Percentiles rank a stretch among this genome's conserved stretches.
Evolutionary conservation across 257 asterid species (phyloP).

Genomic region (Knoxia roxburghii): DNA sequence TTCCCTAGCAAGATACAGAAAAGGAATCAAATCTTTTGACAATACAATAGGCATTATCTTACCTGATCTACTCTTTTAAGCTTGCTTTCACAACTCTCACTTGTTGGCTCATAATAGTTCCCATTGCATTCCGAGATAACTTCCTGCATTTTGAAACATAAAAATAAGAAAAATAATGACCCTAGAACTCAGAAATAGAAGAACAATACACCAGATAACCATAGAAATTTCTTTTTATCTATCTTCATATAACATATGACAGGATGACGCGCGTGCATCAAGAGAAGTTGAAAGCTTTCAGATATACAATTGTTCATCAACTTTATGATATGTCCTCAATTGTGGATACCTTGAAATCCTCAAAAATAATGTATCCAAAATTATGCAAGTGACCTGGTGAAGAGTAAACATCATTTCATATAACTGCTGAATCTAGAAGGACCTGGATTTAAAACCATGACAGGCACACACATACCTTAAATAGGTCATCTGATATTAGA

Average conservation of each 20-base stretch:
- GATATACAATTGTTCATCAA: background rate
- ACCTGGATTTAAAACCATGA: background rate
- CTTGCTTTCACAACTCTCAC: slow-evolving; percentile 41
- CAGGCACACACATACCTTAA: slow-evolving; percentile 41
- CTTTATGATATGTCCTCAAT: background rate
- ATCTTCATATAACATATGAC: background rate
- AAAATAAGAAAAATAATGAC: background rate
- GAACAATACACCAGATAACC: background rate
- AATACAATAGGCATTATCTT: slow-evolving; percentile 18
- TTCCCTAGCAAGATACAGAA: background rate
- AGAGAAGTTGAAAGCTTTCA: background rate
- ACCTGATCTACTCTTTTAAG: slow-evolving; percentile 57
- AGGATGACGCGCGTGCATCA: background rate
- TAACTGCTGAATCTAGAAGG: background rate
- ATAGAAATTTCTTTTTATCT: background rate
- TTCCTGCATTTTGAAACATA: slow-evolving; percentile 37
- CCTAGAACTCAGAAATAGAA: background rate
- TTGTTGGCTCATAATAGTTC: slow-evolving; percentile 47
- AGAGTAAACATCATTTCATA: background rate
- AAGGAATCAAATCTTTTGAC: background rate
- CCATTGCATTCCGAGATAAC: slow-evolving; percentile 54
- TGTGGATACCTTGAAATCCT: background rate
- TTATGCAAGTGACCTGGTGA: background rate
- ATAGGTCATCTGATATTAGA: slow-evolving; percentile 80
- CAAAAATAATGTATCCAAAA: background rate